Evolutionary conservation across 73 alveolate species (phyloP).

Genomic region (Paramecium bursaria): DNA sequence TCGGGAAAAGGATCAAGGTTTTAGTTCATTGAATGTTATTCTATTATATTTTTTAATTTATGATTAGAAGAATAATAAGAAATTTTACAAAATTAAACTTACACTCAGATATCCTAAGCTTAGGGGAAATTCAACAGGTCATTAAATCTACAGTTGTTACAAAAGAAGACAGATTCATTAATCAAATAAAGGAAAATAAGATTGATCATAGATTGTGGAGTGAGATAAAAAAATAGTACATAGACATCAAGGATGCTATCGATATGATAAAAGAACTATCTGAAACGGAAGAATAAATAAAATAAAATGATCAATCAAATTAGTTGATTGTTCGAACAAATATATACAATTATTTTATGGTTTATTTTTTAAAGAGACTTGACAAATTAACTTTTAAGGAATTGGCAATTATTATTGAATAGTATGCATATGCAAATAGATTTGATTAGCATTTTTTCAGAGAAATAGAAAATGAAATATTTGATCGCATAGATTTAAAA

Average conservation of each 20-base stretch:
- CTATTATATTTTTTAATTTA: not conserved
- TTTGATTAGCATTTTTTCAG: conserved; percentile 60
- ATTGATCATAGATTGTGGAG: conserved; percentile 21
- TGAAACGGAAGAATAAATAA: not conserved
- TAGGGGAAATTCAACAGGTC: conserved; percentile 24
- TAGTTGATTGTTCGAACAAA: not conserved
- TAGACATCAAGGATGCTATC: conserved; percentile 20
- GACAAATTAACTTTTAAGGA: conserved; percentile 53
- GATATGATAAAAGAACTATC: not conserved
- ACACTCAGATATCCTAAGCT: conserved; percentile 34
- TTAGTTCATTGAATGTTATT: conserved; percentile 24
- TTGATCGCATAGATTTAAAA: conserved; percentile 41
- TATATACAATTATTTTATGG: conserved; percentile 31
- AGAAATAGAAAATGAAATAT: conserved; percentile 65
- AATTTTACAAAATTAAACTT: conserved; percentile 2
- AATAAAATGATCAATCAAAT: not conserved
- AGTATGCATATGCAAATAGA: conserved; percentile 66
- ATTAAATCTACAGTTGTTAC: not conserved
- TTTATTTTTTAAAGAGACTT: conserved; percentile 37
- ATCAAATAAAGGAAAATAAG: conserved; percentile 3
- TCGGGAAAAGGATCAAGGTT: not conserved
- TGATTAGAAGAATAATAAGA: not conserved
- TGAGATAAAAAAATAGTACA: conserved; percentile 19
- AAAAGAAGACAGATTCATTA: conserved; percentile 5
- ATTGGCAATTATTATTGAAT: conserved; percentile 44